These are phyloP conservation scores for Venturia oleaginea DNA, from an alignment of 2,329 filamentous ascomycete species.

Conservation along the genomic window DNA sequence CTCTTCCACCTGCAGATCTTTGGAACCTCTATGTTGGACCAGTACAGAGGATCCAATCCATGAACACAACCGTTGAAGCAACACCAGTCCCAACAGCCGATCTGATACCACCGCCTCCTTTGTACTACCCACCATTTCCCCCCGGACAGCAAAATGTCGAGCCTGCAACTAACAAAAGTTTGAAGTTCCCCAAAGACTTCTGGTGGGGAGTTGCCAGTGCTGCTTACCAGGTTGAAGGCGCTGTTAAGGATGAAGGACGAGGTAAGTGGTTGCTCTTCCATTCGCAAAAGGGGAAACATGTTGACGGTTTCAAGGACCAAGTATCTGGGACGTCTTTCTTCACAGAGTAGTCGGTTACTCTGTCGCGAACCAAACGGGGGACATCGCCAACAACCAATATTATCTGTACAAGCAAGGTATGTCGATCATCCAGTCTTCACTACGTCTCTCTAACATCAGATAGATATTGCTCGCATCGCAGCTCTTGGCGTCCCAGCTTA, in stretches of 20 bases:
- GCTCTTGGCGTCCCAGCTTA: constrained; percentile 64
- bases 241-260: constrained; percentile 31
- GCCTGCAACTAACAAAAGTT: constrained; percentile 23
- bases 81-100: constrained; percentile 28
- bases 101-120: constrained; percentile 25
- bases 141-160: constrained; percentile 22
- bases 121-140: constrained; percentile 26
- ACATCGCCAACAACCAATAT: constrained; percentile 43
- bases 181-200: constrained; percentile 29
- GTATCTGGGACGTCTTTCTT: constrained; percentile 88
- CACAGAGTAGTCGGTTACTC: constrained; percentile 23
- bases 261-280: constrained; percentile 29
- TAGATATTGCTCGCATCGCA: constrained; percentile 71
- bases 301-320: constrained; percentile 48
- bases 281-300: constrained; percentile 74
- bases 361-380: constrained; percentile 46
- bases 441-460: constrained; percentile 73
- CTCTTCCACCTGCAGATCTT: constrained; percentile 17
- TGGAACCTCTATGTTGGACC: constrained; percentile 25
- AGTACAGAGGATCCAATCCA: constrained; percentile 17
- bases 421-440: constrained; percentile 69
- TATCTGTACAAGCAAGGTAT: constrained; percentile 53
- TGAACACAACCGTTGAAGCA: constrained; percentile 23
- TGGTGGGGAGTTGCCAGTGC: constrained; percentile 34
- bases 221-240: constrained; percentile 28